Conservation (phyloP, 257 asterid genomes). For the Dorcoceras hygrometricum region DNA sequence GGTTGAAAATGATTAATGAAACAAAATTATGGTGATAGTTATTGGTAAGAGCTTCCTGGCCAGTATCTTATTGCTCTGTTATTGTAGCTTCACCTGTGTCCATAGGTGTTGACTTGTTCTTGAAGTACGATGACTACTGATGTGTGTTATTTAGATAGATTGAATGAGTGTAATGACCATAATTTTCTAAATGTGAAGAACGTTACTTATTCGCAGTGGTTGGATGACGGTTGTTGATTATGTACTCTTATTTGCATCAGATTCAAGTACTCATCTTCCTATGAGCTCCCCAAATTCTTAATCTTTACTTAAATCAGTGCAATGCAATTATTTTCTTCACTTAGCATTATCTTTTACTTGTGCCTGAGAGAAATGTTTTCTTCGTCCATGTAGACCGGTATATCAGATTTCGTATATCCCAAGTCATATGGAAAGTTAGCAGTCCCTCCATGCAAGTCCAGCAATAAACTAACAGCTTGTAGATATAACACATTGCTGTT, state of each 20-base stretch:
- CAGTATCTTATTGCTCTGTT: neutral
- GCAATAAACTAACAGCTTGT: conserved; percentile 27
- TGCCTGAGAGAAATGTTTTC: neutral
- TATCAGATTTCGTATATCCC: conserved; percentile 33
- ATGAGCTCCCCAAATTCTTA: neutral
- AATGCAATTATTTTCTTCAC: neutral
- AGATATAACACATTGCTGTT: conserved; percentile 26
- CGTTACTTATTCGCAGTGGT: neutral
- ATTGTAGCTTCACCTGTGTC: conserved; percentile 7
- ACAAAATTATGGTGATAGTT: no score
- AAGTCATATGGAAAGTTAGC: conserved; percentile 32
- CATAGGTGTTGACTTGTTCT: neutral
- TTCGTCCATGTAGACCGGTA: conserved; percentile 40
- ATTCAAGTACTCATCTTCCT: neutral
- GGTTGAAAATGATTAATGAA: neutral
- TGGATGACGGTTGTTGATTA: neutral
- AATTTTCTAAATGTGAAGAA: conserved; percentile 1
- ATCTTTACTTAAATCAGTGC: conserved; percentile 8
- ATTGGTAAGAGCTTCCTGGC: no score
- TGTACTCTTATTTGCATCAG: neutral
- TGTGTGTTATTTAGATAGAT: neutral
- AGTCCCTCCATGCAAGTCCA: conserved; percentile 30
- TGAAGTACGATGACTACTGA: neutral
- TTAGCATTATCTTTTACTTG: neutral
- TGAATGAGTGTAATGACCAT: neutral